Evolutionary conservation across 2,329 filamentous ascomycete species (phyloP).

Genomic region (Stachybotrys chlorohalonatus): DNA sequence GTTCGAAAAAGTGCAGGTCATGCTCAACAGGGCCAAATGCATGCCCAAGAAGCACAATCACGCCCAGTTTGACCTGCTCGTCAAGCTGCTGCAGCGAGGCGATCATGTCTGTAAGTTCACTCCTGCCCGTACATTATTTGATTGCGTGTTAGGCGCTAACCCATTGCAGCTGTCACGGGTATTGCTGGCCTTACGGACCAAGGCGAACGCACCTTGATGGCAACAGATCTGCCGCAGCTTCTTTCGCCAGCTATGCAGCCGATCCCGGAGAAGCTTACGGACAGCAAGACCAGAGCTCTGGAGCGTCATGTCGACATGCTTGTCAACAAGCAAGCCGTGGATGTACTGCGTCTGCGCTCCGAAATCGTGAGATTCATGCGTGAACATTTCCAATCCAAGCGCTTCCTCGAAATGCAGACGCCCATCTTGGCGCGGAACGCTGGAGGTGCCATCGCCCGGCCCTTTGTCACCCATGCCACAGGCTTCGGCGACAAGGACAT

Average conservation of each 20-base stretch:
- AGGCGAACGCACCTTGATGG: slow-evolving; percentile 70
- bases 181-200: slow-evolving; percentile 56
- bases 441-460: slow-evolving; percentile 79
- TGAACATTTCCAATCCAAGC: slow-evolving; percentile 58
- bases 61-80: slow-evolving; percentile 47
- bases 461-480: slow-evolving; percentile 72
- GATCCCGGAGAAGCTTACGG: slow-evolving; percentile 61
- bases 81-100: slow-evolving; percentile 63
- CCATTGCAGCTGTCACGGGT: slow-evolving; percentile 55
- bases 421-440: slow-evolving; percentile 77
- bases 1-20: slow-evolving; percentile 63
- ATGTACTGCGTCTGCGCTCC: slow-evolving; percentile 66
- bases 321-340: slow-evolving; percentile 57
- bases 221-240: slow-evolving; percentile 57
- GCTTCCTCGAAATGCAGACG: slow-evolving; percentile 83
- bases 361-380: slow-evolving; percentile 66
- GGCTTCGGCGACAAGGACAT: slow-evolving; percentile 66
- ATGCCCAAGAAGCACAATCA: slow-evolving; percentile 22
- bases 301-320: slow-evolving; percentile 82
- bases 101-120: slow-evolving; percentile 68
- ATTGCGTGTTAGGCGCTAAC: background rate
- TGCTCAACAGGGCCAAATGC: slow-evolving; percentile 57
- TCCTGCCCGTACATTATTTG: background rate
- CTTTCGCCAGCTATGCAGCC: slow-evolving; percentile 72
- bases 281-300: slow-evolving; percentile 63